A percentile compares a stretch with the other conserved stretches of the same genome.
Conservation (phyloP, 2,329 filamentous ascomycete species). For the Colletotrichum theobromicola region DNA sequence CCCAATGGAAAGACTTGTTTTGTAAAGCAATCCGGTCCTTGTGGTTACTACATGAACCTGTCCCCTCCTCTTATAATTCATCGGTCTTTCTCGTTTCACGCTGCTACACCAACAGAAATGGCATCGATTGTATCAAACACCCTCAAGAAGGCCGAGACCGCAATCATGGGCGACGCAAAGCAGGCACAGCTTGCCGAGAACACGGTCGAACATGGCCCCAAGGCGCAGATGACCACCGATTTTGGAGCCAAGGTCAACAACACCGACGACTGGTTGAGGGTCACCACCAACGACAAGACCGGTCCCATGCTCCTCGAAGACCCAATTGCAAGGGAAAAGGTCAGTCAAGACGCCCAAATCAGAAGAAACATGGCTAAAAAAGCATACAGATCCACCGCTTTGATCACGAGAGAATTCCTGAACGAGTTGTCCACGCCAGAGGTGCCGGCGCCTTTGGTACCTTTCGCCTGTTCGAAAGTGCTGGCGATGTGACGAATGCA, state of each 20-base stretch:
- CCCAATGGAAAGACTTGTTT: background rate
- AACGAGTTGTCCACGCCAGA: conserved; percentile 66
- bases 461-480: conserved; percentile 50
- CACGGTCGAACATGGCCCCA: conserved; percentile 62
- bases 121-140: conserved; percentile 32
- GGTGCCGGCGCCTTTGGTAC: conserved; percentile 64
- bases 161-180: conserved; percentile 58
- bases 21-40: background rate
- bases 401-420: conserved; percentile 69
- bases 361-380: background rate
- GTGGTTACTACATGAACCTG: background rate
- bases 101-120: background rate
- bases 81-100: background rate
- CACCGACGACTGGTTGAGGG: conserved; percentile 79
- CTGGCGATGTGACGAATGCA: conserved; percentile 67
- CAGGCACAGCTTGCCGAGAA: conserved; percentile 63
- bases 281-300: conserved; percentile 64
- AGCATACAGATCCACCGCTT: conserved; percentile 69
- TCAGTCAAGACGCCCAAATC: conserved; percentile 28
- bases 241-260: conserved; percentile 76
- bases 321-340: conserved; percentile 75
- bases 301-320: conserved; percentile 78
- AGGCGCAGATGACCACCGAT: conserved; percentile 74
- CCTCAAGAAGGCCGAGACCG: conserved; percentile 43
- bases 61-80: background rate